Evolutionary conservation across 2,329 filamentous ascomycete species (phyloP), one percentile per base, ranked within the genome.

Genomic region (Falciphora oryzae): DNA sequence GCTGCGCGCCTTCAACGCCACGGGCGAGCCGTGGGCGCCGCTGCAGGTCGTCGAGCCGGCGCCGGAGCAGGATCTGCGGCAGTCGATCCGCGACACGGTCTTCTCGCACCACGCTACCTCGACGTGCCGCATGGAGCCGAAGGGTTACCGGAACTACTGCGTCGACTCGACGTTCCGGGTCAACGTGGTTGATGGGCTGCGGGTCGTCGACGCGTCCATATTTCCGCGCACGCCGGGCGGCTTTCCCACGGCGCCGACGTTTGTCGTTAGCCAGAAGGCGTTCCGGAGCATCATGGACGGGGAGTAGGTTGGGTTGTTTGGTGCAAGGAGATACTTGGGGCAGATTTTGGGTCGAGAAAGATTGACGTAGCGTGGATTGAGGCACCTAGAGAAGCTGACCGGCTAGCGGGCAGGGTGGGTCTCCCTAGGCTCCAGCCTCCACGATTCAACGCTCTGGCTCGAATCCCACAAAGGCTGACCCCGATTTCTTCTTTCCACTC

Each of bases 141-240:
- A 2, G 7, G 64, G 66, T 63, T 67, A 70, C 57, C 65, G 63
- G 4, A 58, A 67, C 28, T 65, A 68, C 14, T 67, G 68, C 18
- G 67, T 70, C 10, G 68, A 69, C 61, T 66, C 68, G 61, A 66
- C 66, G 14, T 67, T 70, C 59, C 64, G 64, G 13, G 67, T 70
- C 50, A 53, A 53, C n/a, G 83, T 82, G 3, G 79, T 83, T 0
- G 70, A 73, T 4, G 78, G 79, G 0, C 72, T 86, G 57, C 74
- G 84, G 35, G 84, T 85, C 11, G 84, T 86, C 4, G 84, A 86
- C 74, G 83, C 81, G 1, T 79, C 76, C 50, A 76, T 79, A 1
- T 86, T 81, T 66, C 81, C 83, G 1, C 76, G 75, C 59, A 81
- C 71, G 10, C 72, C 73, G 1, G 83, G 83, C 1, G 64, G 61